phyloP scores from a whole-genome alignment of 345 rosid genomes.

The Eucalyptus polybractea region DNA sequence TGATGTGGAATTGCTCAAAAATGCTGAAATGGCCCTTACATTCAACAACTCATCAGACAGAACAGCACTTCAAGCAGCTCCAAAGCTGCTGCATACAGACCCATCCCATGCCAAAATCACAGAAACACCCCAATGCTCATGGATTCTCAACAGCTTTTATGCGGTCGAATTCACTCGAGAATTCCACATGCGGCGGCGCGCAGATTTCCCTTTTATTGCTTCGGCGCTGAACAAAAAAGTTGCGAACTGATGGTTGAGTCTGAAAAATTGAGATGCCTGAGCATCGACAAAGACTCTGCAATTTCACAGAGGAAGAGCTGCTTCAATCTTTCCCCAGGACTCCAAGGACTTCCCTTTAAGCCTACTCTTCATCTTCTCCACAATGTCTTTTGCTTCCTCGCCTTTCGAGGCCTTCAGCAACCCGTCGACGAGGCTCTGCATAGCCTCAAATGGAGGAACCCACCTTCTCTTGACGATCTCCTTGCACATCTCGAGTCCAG shows the following conservation, averaged over 20 bases:
- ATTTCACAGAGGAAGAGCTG: slow-evolving; percentile 4
- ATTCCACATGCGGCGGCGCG: neutral
- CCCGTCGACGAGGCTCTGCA: slow-evolving; percentile 9
- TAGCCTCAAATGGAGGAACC: slow-evolving; percentile 18
- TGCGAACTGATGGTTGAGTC: neutral
- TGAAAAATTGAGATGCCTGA: neutral
- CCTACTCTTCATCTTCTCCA: slow-evolving; percentile 18
- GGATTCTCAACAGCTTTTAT: neutral
- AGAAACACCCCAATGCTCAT: neutral
- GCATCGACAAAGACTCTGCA: neutral
- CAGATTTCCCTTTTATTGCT: neutral
- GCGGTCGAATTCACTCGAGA: neutral
- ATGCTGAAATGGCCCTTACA: neutral
- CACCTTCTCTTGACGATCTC: slow-evolving; percentile 14
- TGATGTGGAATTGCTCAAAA: neutral
- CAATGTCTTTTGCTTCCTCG: slow-evolving; percentile 14
- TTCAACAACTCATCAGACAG: neutral
- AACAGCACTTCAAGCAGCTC: neutral
- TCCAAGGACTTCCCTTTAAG: slow-evolving; percentile 6
- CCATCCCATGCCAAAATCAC: neutral
- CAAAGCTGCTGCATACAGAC: neutral
- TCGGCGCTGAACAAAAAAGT: neutral
- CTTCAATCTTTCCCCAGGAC: slow-evolving; percentile 17
- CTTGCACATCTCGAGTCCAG: slow-evolving; percentile 9
- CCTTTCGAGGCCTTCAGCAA: slow-evolving; percentile 3